phyloP scores from a whole-genome alignment of 371 early-diverging fungal species.

The Lichtheimia ornata region DNA sequence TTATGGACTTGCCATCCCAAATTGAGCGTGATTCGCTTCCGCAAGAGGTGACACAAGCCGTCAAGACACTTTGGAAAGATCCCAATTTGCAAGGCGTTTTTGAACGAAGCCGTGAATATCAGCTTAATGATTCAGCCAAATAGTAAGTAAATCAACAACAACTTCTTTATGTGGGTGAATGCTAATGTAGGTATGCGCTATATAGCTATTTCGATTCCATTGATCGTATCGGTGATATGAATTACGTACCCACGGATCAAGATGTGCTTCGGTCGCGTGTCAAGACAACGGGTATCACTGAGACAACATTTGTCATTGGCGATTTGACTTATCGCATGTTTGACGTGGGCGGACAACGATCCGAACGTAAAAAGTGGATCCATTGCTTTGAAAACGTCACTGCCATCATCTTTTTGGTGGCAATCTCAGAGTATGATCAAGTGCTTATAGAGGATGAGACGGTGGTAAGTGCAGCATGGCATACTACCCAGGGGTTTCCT shows the following conservation, averaged over 20 bases:
- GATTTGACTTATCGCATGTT: conserved; percentile 87
- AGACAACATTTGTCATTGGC: conserved; percentile 82
- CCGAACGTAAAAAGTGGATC: conserved; percentile 91
- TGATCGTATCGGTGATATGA: conserved; percentile 78
- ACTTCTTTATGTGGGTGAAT: background rate
- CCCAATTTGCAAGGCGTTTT: conserved; percentile 76
- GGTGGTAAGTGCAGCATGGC: conserved; percentile 54
- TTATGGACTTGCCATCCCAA: conserved; percentile 77
- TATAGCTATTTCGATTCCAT: conserved; percentile 87
- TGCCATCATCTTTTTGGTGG: conserved; percentile 89
- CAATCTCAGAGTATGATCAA: conserved; percentile 93
- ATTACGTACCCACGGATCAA: conserved; percentile 84
- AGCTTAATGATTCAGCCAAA: conserved; percentile 84
- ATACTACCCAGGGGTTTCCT: too few species aligned
- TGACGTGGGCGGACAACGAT: conserved; percentile 92
- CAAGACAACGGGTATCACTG: conserved; percentile 87
- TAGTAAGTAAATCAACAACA: conserved; percentile 55
- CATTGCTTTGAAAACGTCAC: conserved; percentile 94
- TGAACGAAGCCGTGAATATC: conserved; percentile 81
- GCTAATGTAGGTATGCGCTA: background rate
- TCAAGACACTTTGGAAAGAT: conserved; percentile 82
- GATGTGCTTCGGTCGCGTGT: conserved; percentile 83
- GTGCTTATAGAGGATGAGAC: conserved; percentile 91
- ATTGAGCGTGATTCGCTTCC: conserved; percentile 81
- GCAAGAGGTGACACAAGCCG: conserved; percentile 70